Evolutionary conservation across 202 grass and related monocot species (phyloP).

Genomic region (Eragrostis tef): DNA sequence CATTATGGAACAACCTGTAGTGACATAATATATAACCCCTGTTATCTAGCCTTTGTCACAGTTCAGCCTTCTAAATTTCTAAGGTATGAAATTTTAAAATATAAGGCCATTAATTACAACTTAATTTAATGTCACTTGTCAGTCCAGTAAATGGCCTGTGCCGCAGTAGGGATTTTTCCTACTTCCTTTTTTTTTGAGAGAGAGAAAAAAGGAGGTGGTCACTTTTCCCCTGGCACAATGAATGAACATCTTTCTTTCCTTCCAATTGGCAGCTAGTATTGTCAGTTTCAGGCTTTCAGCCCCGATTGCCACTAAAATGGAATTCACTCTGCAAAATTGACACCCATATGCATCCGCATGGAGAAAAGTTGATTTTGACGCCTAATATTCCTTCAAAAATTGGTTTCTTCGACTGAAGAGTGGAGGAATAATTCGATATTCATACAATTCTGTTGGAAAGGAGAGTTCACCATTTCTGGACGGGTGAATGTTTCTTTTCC

Average conservation of each 20-base stretch:
- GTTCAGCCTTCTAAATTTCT: not conserved
- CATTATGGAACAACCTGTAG: not conserved
- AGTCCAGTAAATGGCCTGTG: not conserved
- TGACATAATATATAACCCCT: slow-evolving; percentile 12
- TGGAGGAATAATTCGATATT: not conserved
- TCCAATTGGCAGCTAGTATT: not conserved
- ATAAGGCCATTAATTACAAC: not conserved
- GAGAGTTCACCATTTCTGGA: slow-evolving; percentile 9
- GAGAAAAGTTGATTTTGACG: not conserved
- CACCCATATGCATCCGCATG: slow-evolving; percentile 19
- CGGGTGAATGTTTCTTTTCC: not conserved
- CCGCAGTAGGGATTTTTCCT: too few species aligned
- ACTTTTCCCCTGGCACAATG: slow-evolving; percentile 6
- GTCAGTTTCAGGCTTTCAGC: not conserved
- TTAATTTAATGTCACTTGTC: slow-evolving; percentile 33
- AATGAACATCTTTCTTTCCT: not conserved
- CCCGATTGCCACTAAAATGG: slow-evolving; percentile 13
- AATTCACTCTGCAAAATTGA: slow-evolving; percentile 18
- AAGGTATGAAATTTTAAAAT: not conserved
- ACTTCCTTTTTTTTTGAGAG: too few species aligned
- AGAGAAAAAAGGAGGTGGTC: not conserved
- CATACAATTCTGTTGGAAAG: not conserved
- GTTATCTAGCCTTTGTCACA: not conserved
- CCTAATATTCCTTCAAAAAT: slow-evolving; percentile 28
- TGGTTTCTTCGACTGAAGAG: not conserved